Percentiles rank a stretch among this genome's conserved stretches.
Conservation (phyloP, 768 basidiomycete species). For the Mycena kentingensis region DNA sequence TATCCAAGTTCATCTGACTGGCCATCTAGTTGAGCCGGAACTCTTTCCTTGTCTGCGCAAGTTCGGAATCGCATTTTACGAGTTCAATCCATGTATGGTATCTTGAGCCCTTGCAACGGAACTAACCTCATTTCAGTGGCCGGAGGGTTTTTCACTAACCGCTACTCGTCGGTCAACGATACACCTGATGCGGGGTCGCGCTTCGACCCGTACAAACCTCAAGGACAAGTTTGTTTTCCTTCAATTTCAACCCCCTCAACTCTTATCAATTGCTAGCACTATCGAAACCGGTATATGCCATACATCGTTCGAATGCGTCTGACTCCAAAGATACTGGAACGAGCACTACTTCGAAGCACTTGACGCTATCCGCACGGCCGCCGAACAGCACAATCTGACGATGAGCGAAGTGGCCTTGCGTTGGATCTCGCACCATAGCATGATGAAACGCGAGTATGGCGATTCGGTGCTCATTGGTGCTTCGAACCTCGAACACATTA, state of each 20-base stretch:
- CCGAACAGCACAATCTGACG: conserved; percentile 47
- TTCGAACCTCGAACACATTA: conserved; percentile 56
- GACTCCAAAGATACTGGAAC: conserved; percentile 50
- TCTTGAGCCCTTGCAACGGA: background rate
- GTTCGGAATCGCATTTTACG: conserved; percentile 56
- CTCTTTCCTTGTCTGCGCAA: conserved; percentile 60
- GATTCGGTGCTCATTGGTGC: conserved; percentile 66
- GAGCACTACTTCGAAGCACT: conserved; percentile 54
- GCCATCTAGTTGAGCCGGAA: conserved; percentile 46
- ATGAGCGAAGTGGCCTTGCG: conserved; percentile 58
- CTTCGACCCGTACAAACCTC: conserved; percentile 50
- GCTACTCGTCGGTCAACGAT: conserved; percentile 44
- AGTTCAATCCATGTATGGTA: conserved; percentile 54
- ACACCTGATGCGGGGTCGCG: conserved; percentile 52
- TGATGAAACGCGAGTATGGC: conserved; percentile 47
- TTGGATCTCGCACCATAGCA: conserved; percentile 64
- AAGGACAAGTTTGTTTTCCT: conserved; percentile 44
- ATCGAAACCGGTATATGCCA: conserved; percentile 41
- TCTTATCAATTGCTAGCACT: conserved; percentile 28
- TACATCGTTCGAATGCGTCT: conserved; percentile 18
- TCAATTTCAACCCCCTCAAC: background rate
- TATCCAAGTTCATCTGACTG: too few species aligned
- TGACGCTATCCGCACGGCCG: conserved; percentile 43
- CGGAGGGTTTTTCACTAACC: conserved; percentile 61
- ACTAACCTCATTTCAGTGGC: conserved; percentile 43